These are phyloP conservation scores for Xerocomellus chrysenteron DNA, from an alignment of 768 basidiomycete species.

Conservation along the genomic window DNA sequence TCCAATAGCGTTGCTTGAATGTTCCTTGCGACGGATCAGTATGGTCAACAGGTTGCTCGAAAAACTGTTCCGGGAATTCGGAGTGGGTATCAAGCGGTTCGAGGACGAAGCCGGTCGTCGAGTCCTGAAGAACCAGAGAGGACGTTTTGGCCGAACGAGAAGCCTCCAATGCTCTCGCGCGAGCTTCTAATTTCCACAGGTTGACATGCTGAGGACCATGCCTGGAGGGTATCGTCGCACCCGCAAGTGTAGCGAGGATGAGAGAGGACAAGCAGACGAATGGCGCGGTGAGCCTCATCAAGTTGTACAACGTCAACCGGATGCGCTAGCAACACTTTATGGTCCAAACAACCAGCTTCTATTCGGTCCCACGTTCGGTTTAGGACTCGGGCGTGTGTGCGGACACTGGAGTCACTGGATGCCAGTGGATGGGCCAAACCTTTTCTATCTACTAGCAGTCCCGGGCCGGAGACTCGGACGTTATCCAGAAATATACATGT, in stretches of 20 bases:
- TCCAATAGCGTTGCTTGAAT: slow-evolving; percentile 91
- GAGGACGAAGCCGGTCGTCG: slow-evolving; percentile 10
- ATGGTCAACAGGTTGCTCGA: slow-evolving; percentile 86
- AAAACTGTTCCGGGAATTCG: slow-evolving; percentile 63
- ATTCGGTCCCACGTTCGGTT: neutral
- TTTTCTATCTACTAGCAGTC: neutral
- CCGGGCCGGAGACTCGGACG: neutral
- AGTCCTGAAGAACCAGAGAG: slow-evolving; percentile 25
- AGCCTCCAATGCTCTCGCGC: slow-evolving; percentile 17
- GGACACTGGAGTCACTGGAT: too few relatives aligned
- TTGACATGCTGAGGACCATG: slow-evolving; percentile 58
- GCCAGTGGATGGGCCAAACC: too few relatives aligned
- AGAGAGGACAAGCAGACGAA: slow-evolving; percentile 13
- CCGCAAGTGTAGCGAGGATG: slow-evolving; percentile 6
- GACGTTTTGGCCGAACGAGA: slow-evolving; percentile 9
- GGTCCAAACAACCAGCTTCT: neutral
- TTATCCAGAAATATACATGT: slow-evolving; percentile 1
- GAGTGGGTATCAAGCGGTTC: slow-evolving; percentile 11
- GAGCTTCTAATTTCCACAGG: slow-evolving; percentile 52
- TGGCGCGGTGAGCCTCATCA: slow-evolving; percentile 18
- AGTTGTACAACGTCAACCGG: neutral
- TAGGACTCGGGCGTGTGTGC: too few relatives aligned
- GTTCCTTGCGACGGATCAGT: slow-evolving; percentile 57
- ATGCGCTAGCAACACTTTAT: neutral
- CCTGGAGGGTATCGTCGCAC: slow-evolving; percentile 8